Evolutionary conservation across 1,284 basidiomycete species (phyloP).

Genomic region (Bondarzewia mesenterica): DNA sequence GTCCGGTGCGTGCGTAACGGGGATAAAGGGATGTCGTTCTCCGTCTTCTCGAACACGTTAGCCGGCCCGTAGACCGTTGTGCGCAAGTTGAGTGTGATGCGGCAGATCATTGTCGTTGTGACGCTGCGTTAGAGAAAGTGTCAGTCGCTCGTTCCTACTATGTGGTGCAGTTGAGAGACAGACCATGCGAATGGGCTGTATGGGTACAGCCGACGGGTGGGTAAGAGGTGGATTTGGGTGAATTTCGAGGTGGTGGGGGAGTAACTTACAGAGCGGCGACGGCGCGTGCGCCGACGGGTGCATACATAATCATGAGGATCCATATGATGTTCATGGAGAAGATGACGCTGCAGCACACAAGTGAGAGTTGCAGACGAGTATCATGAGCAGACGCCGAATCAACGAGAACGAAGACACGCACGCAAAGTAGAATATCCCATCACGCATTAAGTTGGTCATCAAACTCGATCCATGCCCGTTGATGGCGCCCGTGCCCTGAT

Average conservation of each 20-base stretch:
- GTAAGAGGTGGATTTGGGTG: too few relatives aligned
- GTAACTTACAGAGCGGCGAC: slow-evolving; percentile 12
- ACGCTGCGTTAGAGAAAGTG: slow-evolving; percentile 3
- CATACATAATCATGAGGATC: slow-evolving; percentile 14
- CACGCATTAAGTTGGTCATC: slow-evolving; percentile 8
- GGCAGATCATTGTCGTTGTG: slow-evolving; percentile 12
- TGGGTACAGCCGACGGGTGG: background rate
- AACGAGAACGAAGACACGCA: slow-evolving; percentile 2
- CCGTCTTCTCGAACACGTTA: slow-evolving; percentile 5
- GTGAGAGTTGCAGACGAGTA: background rate
- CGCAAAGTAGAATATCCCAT: slow-evolving; percentile 14
- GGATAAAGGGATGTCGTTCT: background rate
- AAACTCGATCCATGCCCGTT: slow-evolving; percentile 2
- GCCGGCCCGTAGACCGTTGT: slow-evolving; percentile 11
- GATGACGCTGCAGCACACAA: slow-evolving; percentile 6
- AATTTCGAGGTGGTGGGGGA: background rate
- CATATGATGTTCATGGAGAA: slow-evolving; percentile 13
- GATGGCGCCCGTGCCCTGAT: background rate
- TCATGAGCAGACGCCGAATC: too few relatives aligned
- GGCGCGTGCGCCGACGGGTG: slow-evolving; percentile 11
- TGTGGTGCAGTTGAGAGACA: background rate
- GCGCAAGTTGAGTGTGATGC: slow-evolving; percentile 14
- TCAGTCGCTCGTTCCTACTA: too few relatives aligned
- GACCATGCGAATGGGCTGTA: slow-evolving; percentile 12
- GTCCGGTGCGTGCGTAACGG: background rate